These are phyloP conservation scores for Phytopythium cucurbitacearum DNA, from an alignment of 352 stramenopile species.

Conservation along the genomic window DNA sequence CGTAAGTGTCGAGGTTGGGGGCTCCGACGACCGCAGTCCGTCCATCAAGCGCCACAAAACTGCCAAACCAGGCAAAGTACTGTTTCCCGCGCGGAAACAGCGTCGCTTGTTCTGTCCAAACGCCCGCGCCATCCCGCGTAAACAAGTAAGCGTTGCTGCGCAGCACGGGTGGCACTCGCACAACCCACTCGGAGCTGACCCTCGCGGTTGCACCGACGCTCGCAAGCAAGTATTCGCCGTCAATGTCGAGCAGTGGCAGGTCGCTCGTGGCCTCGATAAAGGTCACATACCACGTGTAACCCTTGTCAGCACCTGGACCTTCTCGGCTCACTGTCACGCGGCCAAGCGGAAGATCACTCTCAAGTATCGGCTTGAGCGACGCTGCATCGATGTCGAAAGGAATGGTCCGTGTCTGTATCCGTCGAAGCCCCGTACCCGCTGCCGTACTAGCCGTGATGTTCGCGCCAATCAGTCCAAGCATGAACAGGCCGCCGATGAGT, in stretches of 20 bases:
- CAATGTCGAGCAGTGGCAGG: slow-evolving; percentile 49
- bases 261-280: slow-evolving; percentile 57
- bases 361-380: slow-evolving; percentile 44
- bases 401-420: slow-evolving; percentile 43
- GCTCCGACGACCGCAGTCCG: slow-evolving; percentile 87
- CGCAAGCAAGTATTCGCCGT: slow-evolving; percentile 15
- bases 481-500: slow-evolving; percentile 35
- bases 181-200: slow-evolving; percentile 35
- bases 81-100: slow-evolving; percentile 91
- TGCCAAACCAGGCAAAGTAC: slow-evolving; percentile 85
- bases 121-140: slow-evolving; percentile 35
- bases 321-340: slow-evolving; percentile 68
- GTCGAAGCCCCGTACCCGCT: slow-evolving; percentile 11
- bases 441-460: slow-evolving; percentile 13
- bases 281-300: slow-evolving; percentile 84
- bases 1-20: slow-evolving; percentile 90
- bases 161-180: slow-evolving; percentile 48
- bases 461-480: slow-evolving; percentile 34
- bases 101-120: slow-evolving; percentile 90
- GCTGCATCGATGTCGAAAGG: slow-evolving; percentile 40
- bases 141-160: slow-evolving; percentile 68
- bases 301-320: slow-evolving; percentile 36
- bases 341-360: slow-evolving; percentile 64
- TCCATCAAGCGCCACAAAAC: slow-evolving; percentile 75
- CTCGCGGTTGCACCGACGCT: not conserved